phyloP scores from a whole-genome alignment of 2,329 filamentous ascomycete genomes.

The Colletotrichum sp. region DNA sequence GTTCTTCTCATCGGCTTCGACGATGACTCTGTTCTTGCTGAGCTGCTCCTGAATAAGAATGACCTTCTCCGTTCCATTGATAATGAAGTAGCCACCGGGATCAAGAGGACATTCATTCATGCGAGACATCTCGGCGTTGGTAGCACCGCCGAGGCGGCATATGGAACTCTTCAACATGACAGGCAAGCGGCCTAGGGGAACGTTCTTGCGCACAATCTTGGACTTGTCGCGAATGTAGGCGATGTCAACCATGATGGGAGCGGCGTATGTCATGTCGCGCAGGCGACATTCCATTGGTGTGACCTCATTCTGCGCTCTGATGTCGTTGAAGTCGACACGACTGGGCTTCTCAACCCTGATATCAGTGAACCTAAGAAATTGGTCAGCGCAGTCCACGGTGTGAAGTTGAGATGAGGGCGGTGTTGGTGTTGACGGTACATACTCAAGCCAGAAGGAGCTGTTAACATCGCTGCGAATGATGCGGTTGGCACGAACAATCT shows the following conservation, averaged over 20 bases:
- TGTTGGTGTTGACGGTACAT: slow-evolving; percentile 28
- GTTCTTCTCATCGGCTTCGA: slow-evolving; percentile 92
- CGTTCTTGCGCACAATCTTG: slow-evolving; percentile 74
- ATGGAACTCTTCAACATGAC: slow-evolving; percentile 97
- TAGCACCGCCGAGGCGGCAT: slow-evolving; percentile 84
- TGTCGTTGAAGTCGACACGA: slow-evolving; percentile 76
- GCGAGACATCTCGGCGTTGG: slow-evolving; percentile 85
- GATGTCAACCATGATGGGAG: slow-evolving; percentile 91
- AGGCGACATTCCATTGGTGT: slow-evolving; percentile 96
- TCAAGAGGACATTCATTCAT: slow-evolving; percentile 97
- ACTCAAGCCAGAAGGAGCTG: slow-evolving; percentile 88
- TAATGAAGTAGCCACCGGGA: slow-evolving; percentile 97
- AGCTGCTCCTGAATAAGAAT: slow-evolving; percentile 98
- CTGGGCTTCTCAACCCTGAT: slow-evolving; percentile 86
- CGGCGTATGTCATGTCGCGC: slow-evolving; percentile 97
- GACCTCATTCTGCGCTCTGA: slow-evolving; percentile 74
- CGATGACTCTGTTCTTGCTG: slow-evolving; percentile 98
- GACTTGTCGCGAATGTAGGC: slow-evolving; percentile 85
- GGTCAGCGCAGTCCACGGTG: neutral
- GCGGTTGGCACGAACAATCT: slow-evolving; percentile 91
- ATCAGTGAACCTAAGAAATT: slow-evolving; percentile 68
- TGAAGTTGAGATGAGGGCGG: neutral
- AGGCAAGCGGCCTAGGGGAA: slow-evolving; percentile 88
- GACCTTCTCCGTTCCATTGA: slow-evolving; percentile 97
- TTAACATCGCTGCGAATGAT: slow-evolving; percentile 92